Conservation (phyloP, 1,284 basidiomycete genomes). For the Mrakiaceae sp. region DNA sequence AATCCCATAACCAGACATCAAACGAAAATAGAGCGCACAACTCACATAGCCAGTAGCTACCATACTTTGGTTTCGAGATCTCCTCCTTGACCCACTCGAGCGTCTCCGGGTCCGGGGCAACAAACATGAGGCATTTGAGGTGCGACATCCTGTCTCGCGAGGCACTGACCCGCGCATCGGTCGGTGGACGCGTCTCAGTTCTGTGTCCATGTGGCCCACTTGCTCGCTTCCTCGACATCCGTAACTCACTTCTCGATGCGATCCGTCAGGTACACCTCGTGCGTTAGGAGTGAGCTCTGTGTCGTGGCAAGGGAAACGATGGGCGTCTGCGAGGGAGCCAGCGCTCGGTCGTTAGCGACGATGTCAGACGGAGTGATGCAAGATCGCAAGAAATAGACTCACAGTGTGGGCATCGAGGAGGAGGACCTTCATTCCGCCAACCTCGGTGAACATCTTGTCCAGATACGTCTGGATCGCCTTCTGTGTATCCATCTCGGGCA, state of each 20-base stretch:
- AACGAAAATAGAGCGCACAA: constrained; percentile 26
- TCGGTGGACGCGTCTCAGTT: too few species aligned
- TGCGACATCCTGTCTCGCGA: constrained; percentile 82
- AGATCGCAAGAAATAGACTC: constrained; percentile 24
- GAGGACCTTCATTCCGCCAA: constrained; percentile 91
- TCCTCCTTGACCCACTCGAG: constrained; percentile 73
- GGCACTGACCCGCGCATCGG: constrained; percentile 29
- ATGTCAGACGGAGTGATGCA: neutral
- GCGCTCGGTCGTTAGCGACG: too few species aligned
- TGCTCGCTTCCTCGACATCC: neutral
- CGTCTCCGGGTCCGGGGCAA: constrained; percentile 68
- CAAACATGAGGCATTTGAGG: constrained; percentile 91
- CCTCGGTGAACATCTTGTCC: constrained; percentile 73
- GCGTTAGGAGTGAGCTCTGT: constrained; percentile 83
- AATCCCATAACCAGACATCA: neutral
- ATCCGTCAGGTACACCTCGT: constrained; percentile 97
- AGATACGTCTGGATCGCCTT: constrained; percentile 94
- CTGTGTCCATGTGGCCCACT: neutral
- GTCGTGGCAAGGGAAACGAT: constrained; percentile 92
- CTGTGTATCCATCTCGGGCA: constrained; percentile 68
- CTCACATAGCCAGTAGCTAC: constrained; percentile 95
- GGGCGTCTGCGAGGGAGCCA: constrained; percentile 55
- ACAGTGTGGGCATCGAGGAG: constrained; percentile 94
- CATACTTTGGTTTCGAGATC: constrained; percentile 80
- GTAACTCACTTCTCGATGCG: constrained; percentile 67